A percentile compares a stretch with the other conserved stretches of the same genome.
Conservation (phyloP, 1,284 basidiomycete genomes). For the Fomitopsis betulina region DNA sequence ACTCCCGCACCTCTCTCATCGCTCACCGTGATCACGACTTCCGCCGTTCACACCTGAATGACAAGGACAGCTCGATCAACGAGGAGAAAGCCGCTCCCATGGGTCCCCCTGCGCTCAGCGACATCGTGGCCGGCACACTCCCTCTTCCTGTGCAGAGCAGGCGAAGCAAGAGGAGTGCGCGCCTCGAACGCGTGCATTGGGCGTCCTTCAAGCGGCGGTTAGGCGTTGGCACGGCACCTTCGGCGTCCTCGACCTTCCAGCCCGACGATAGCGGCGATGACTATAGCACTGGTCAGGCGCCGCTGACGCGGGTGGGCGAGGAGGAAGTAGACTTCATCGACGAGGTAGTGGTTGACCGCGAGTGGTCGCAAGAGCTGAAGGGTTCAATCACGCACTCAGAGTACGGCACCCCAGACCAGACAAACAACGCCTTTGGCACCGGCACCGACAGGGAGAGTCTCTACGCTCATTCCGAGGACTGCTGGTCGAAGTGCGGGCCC, state of each 20-base stretch:
- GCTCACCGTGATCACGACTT: constrained; percentile 6
- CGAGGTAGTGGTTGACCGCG: constrained; percentile 68
- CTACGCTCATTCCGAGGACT: constrained; percentile 26
- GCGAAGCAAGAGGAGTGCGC: constrained; percentile 26
- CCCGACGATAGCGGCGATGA: constrained; percentile 35
- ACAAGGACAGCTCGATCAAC: not conserved
- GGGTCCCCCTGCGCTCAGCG: constrained; percentile 4
- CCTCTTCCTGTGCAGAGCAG: constrained; percentile 17
- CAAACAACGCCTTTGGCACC: constrained; percentile 30
- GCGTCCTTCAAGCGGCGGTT: constrained; percentile 39
- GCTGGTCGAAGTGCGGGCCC: constrained; percentile 24
- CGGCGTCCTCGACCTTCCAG: constrained; percentile 35
- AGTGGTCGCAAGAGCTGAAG: constrained; percentile 56
- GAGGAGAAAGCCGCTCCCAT: constrained; percentile 4
- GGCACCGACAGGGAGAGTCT: constrained; percentile 32
- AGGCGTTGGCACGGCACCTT: constrained; percentile 37
- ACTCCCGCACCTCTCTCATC: constrained; percentile 17
- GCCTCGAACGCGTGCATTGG: constrained; percentile 37
- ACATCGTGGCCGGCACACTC: constrained; percentile 8
- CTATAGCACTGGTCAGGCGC: constrained; percentile 23
- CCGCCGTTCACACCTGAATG: not conserved
- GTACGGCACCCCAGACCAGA: constrained; percentile 42
- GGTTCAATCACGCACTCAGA: constrained; percentile 47
- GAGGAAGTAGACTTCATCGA: constrained; percentile 43
- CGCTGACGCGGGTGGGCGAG: constrained; percentile 24